These are phyloP conservation scores for Lodderomyces theae DNA, from an alignment of 1,139 yeast species.

Conservation along the genomic window DNA sequence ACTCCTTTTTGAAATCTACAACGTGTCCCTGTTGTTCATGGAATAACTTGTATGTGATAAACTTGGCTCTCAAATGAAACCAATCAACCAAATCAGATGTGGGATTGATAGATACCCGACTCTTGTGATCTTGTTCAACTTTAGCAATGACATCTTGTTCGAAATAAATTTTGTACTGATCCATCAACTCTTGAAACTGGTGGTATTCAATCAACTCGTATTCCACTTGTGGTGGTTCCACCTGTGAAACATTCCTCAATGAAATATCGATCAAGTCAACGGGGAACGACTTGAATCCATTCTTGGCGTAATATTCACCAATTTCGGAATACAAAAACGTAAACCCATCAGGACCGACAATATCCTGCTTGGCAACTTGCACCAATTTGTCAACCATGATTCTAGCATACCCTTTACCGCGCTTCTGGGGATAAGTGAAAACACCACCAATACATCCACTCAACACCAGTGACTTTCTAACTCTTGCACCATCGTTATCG, in stretches of 20 bases:
- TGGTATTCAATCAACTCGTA: constrained; percentile 28
- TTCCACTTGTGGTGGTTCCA: not conserved
- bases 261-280: constrained; percentile 37
- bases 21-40: constrained; percentile 15
- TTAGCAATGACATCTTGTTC: constrained; percentile 17
- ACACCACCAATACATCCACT: constrained; percentile 65
- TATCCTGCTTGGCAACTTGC: constrained; percentile 20
- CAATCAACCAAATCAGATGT: constrained; percentile 36
- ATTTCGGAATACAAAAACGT: constrained; percentile 67
- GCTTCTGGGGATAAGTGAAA: constrained; percentile 52
- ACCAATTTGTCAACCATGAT: constrained; percentile 54
- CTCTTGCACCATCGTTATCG: constrained; percentile 17
- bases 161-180: constrained; percentile 22
- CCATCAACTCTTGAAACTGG: constrained; percentile 28
- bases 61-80: constrained; percentile 46
- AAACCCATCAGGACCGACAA: constrained; percentile 38
- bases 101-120: constrained; percentile 32
- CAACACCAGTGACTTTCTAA: constrained; percentile 25
- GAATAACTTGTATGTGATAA: constrained; percentile 30
- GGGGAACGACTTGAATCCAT: constrained; percentile 55
- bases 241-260: not conserved
- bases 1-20: constrained; percentile 25
- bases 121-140: constrained; percentile 25
- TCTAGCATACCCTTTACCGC: constrained; percentile 67
- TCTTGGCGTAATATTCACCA: constrained; percentile 59